Conservation (phyloP, 371 early-diverging fungal species). For the Zopfochytrium polystomum region DNA sequence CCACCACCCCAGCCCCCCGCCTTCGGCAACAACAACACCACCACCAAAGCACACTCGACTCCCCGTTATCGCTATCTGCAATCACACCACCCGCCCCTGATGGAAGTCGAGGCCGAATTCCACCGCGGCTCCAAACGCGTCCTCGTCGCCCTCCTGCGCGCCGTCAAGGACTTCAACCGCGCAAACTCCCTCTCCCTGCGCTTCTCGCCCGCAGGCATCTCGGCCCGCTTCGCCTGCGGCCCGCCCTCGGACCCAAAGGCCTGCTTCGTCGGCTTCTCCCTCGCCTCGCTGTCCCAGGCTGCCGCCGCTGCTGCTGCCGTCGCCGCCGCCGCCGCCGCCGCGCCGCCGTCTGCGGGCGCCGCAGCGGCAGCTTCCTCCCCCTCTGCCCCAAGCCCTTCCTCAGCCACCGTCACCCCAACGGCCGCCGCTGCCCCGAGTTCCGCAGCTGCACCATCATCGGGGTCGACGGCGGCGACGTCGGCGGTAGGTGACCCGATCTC, state of each 20-base stretch:
- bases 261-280: neutral
- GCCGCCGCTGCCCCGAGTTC: no score
- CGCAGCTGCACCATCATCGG: no score
- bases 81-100: neutral
- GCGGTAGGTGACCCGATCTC: neutral
- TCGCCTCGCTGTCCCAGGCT: neutral
- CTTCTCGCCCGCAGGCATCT: slow-evolving; percentile 21
- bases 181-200: slow-evolving; percentile 24
- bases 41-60: neutral
- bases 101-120: neutral
- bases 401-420: no score
- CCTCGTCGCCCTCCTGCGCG: slow-evolving; percentile 24
- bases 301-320: neutral
- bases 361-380: neutral
- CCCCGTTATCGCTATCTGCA: neutral
- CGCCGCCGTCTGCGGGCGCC: neutral
- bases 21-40: no score
- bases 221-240: slow-evolving; percentile 26
- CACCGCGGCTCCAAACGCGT: slow-evolving; percentile 1
- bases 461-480: no score
- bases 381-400: no score
- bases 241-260: slow-evolving; percentile 5
- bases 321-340: neutral
- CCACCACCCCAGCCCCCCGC: no score
- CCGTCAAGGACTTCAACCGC: slow-evolving; percentile 29